Base-by-base conservation (phyloP, 2,329 filamentous ascomycete species). In the Knufia fluminis region DNA sequence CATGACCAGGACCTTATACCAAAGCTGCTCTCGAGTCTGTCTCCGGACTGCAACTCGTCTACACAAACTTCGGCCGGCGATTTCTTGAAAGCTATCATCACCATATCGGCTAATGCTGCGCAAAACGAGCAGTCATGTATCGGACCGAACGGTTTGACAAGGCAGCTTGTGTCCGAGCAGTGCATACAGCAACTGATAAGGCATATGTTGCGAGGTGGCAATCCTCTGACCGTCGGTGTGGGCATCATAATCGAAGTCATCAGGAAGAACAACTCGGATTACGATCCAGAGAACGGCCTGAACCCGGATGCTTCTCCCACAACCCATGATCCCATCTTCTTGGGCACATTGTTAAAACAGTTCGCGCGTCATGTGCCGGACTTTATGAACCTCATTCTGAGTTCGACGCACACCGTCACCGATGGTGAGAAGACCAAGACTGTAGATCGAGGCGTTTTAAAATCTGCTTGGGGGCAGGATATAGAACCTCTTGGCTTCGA, bases 61-160 rank as follows among this genome's bases (percentile, higher is more conserved):
- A 94, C 92, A 1, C 92, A 98, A 66, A 97, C 92, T 0, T 94
- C 92, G 0, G 92, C 92, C 1, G 92, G 92, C 38, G 92, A 98
- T 64, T 98, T 98, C 59, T 78, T 98, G 60, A 98, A 98, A 67
- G 92, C 92, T 36, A 96, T 98, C 63, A 97, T 98, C 58, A 98
- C 92, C 22, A 96, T 98, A 51, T 97, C 92, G 1, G 92, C 92
- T 53, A 98, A 98, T 63, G 92, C 92, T 2, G 96, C 91, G 1
- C 92, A 95, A 60, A 94, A 96, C 62, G 92, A 98, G 62, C 90
- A 96, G 64, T 92, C 91, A n/a, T 96, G 94, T 61, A 97, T 98
- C 64, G 92, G 92, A 2, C 92, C 92, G 3, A 98, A 98, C 65
- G 92, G 95, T 63, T 78, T 98, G 44, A 98, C 92, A 3, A 83